Evolutionary conservation across 2,329 filamentous ascomycete species (phyloP).

Genomic region (Chaetomium strumarium): DNA sequence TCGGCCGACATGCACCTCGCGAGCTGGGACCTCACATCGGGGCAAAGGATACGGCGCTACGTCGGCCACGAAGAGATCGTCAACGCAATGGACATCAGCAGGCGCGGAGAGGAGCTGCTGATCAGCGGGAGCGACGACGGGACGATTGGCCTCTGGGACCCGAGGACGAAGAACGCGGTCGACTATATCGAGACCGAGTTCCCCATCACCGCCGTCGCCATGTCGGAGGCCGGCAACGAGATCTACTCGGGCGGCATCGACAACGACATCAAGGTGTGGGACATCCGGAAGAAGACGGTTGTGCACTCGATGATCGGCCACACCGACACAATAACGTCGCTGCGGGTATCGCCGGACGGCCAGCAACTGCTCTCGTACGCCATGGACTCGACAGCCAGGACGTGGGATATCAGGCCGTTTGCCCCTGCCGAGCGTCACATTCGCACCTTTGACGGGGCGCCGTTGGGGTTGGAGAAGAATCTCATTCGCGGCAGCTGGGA

Average conservation of each 20-base stretch:
- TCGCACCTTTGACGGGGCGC: constrained; percentile 87
- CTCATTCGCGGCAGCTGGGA: constrained; percentile 89
- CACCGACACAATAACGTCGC: constrained; percentile 83
- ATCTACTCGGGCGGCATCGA: constrained; percentile 93
- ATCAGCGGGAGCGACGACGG: constrained; percentile 92
- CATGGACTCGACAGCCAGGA: constrained; percentile 88
- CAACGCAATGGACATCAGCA: constrained; percentile 83
- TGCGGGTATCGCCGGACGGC: constrained; percentile 87
- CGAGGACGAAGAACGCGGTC: constrained; percentile 78
- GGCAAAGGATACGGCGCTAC: constrained; percentile 86
- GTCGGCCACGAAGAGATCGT: constrained; percentile 93
- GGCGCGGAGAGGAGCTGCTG: constrained; percentile 82
- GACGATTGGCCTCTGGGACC: constrained; percentile 92
- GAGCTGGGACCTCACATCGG: constrained; percentile 91
- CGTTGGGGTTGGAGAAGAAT: constrained; percentile 83
- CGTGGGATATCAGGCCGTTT: constrained; percentile 95
- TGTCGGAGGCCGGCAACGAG: constrained; percentile 94
- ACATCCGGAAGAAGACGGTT: constrained; percentile 83
- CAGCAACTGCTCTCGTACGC: constrained; percentile 86
- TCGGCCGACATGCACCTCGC: constrained; percentile 91
- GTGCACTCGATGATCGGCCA: constrained; percentile 87
- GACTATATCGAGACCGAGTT: constrained; percentile 89
- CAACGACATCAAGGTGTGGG: constrained; percentile 97
- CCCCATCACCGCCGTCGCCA: constrained; percentile 81
- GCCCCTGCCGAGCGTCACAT: constrained; percentile 81